phyloP scores from a whole-genome alignment of 1,284 basidiomycete species.

The Pyrrhoderma lamaoense region DNA sequence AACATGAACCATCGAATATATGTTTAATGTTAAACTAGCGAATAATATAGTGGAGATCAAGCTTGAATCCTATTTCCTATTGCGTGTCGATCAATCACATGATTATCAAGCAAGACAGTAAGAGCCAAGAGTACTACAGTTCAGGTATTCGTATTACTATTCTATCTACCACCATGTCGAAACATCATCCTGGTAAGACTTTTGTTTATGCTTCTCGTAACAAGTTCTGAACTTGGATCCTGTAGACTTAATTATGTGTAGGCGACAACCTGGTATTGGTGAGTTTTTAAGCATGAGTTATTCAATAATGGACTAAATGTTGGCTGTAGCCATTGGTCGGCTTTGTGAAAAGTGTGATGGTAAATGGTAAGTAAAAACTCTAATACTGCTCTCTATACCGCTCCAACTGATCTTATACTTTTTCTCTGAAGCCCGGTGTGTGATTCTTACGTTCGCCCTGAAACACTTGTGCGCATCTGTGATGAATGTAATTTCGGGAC shows the following conservation, averaged over 20 bases:
- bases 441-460: constrained; percentile 98
- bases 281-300: constrained; percentile 27
- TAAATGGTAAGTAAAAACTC: constrained; percentile 73
- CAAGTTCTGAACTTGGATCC: background rate
- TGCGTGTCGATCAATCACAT: no score
- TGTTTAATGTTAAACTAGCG: no score
- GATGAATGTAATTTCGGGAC: constrained; percentile 99
- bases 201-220: background rate
- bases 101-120: no score
- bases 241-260: constrained; percentile 91
- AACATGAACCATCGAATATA: no score
- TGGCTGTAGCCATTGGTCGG: constrained; percentile 77
- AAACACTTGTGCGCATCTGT: constrained; percentile 95
- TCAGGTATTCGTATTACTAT: background rate
- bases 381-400: background rate
- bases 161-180: constrained; percentile 55
- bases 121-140: no score
- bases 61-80: no score
- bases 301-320: background rate
- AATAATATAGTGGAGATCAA: no score
- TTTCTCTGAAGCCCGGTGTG: constrained; percentile 76
- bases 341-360: constrained; percentile 99
- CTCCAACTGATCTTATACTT: background rate
- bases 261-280: constrained; percentile 94
- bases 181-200: constrained; percentile 82